Base-by-base conservation (phyloP, 371 early-diverging fungal genomes). In the Zychaea mexicana region DNA sequence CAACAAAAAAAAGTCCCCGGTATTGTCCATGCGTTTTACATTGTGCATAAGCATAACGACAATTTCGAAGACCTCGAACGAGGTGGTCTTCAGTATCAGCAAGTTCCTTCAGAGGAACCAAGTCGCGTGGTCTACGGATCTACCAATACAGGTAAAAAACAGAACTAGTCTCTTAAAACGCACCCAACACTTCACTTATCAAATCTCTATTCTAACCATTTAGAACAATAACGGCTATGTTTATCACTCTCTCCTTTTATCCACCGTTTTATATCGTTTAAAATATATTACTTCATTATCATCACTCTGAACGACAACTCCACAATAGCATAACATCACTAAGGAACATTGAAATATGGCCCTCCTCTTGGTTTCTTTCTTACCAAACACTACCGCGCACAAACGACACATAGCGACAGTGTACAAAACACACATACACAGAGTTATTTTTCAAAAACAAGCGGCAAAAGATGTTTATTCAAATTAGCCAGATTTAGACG, bases 401-500 rank as follows among this genome's bases (percentile, higher is more conserved):
- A 36, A 36, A 36, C 15, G 15, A 36, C 15, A 36, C 0, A n/a
- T n/a, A n/a, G n/a, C n/a, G n/a, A 42, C 42, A 42, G n/a, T 15
- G n/a, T 17, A 42, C 1, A 7, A 42, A 12, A 12, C 42, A 42
- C 0, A 13, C 4, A 12, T 42, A 12, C 13, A 12, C 7, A 42
- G 4, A 12, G n/a, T 42, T 15, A 42, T 42, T 42, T 6, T 39
- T 42, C n/a, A 22, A 22, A 24, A 49, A 49, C 49, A 49, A 49
- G 49, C 49, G 49, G 49, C 49, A 49, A 45, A 58, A 24, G 45
- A 45, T 28, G 22, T 45, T 58, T 58, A 42, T 58, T 42, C 45
- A 15, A 15, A 13, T 57, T 10, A 57, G 22, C 28, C 38, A 39
- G 22, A 12, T 49, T 88, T 93, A 93, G 71, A 92, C 92, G 70